Evolutionary conservation across 768 basidiomycete genomes (phyloP).

Genomic region (Serendipita sp.): DNA sequence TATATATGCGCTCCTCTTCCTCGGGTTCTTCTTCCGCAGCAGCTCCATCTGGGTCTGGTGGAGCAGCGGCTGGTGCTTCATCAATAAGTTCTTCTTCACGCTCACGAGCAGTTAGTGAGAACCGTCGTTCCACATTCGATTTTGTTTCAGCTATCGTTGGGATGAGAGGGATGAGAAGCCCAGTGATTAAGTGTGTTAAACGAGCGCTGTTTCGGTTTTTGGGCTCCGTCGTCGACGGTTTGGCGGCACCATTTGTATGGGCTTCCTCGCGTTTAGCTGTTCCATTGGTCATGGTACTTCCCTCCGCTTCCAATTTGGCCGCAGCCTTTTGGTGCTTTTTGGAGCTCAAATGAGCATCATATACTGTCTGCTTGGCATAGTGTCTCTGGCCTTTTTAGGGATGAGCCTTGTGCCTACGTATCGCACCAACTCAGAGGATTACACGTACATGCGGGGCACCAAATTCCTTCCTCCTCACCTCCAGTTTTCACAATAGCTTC

Average conservation of each 20-base stretch:
- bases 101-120: constrained; percentile 93
- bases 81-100: constrained; percentile 87
- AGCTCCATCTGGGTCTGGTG: constrained; percentile 31
- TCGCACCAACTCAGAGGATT: neutral
- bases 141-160: constrained; percentile 74
- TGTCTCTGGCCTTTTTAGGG: constrained; percentile 62
- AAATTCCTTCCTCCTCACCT: constrained; percentile 53
- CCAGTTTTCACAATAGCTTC: constrained; percentile 31
- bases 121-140: constrained; percentile 88
- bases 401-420: neutral
- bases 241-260: constrained; percentile 26
- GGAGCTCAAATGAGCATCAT: constrained; percentile 86
- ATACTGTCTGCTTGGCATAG: constrained; percentile 95
- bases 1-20: constrained; percentile 93
- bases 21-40: constrained; percentile 61
- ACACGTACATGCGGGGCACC: constrained; percentile 72
- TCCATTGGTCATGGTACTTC: constrained; percentile 10
- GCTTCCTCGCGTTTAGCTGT: constrained; percentile 13
- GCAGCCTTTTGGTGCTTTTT: constrained; percentile 91
- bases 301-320: constrained; percentile 31
- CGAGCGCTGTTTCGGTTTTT: constrained; percentile 52
- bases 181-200: constrained; percentile 51
- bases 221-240: constrained; percentile 21
- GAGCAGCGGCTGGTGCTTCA: constrained; percentile 33
- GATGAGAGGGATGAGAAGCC: constrained; percentile 48